These are phyloP conservation scores for Blastocystis sp. DNA, from an alignment of 352 stramenopile genomes.

Conservation along the genomic window DNA sequence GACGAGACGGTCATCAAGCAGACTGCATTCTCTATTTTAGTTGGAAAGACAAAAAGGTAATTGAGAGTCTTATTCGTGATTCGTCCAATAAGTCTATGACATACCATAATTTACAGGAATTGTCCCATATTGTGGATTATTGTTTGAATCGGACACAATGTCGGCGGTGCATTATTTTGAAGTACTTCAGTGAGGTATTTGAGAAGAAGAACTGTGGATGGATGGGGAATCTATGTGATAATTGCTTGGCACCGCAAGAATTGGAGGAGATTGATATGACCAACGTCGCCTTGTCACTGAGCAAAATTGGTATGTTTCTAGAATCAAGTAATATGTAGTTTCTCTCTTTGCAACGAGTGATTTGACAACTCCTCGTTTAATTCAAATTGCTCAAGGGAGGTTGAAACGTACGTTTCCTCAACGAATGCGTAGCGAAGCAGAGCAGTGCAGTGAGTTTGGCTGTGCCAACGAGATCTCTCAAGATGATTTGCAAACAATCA, in stretches of 20 bases:
- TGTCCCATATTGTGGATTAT: slow-evolving; percentile 65
- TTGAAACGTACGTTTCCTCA: background rate
- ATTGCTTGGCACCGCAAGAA: slow-evolving; percentile 68
- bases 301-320: background rate
- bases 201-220: slow-evolving; percentile 70
- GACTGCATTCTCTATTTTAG: slow-evolving; percentile 73
- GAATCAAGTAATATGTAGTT: background rate
- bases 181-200: slow-evolving; percentile 82
- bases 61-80: slow-evolving; percentile 61
- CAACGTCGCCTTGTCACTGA: background rate
- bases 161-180: slow-evolving; percentile 75
- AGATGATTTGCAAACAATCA: background rate
- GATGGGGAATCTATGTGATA: slow-evolving; percentile 72
- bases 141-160: slow-evolving; percentile 72
- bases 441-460: background rate
- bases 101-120: slow-evolving; percentile 63
- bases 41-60: slow-evolving; percentile 51
- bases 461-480: background rate
- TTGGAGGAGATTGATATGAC: slow-evolving; percentile 13
- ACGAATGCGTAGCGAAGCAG: background rate
- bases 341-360: background rate
- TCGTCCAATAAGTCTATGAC: slow-evolving; percentile 21
- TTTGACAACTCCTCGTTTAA: background rate
- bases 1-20: slow-evolving; percentile 79
- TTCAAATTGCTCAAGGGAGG: background rate